Evolutionary conservation across 139 green algal genomes (phyloP).

Genomic region (Chlamydomonas sp.): DNA sequence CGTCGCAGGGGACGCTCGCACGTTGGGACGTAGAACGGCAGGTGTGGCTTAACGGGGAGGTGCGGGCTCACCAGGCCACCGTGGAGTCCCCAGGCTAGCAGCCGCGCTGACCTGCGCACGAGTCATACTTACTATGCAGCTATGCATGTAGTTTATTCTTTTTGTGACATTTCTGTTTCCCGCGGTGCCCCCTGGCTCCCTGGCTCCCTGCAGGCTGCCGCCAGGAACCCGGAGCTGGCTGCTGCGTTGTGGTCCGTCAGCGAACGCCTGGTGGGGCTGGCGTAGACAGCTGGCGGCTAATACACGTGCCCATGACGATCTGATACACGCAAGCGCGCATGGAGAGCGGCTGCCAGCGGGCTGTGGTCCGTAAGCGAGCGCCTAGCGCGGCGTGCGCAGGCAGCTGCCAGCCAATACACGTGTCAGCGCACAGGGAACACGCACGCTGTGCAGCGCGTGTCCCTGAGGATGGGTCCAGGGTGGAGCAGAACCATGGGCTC

Average conservation of each 20-base stretch:
- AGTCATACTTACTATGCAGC: neutral
- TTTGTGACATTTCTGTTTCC: neutral
- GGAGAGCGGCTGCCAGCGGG: too few species aligned
- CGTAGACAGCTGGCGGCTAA: neutral
- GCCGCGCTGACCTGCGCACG: neutral
- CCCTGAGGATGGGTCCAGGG: too few species aligned
- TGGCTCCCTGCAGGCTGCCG: neutral
- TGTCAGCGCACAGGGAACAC: too few species aligned
- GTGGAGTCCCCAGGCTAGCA: neutral
- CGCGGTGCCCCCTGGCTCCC: neutral
- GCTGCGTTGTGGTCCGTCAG: constrained; percentile 19
- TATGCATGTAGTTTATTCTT: neutral
- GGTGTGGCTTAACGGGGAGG: neutral
- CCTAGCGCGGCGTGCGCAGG: neutral
- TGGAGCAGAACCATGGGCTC: too few species aligned
- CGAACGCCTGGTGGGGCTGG: neutral
- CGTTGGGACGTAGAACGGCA: neutral
- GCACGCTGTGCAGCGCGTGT: too few species aligned
- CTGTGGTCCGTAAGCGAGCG: constrained; percentile 14
- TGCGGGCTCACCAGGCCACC: neutral
- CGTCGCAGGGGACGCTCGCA: neutral
- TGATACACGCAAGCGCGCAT: too few species aligned
- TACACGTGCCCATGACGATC: neutral
- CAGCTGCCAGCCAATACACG: neutral
- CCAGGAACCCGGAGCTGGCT: neutral